Evolutionary conservation across 2,329 filamentous ascomycete species (phyloP), one percentile per base, ranked within the genome.

Genomic region (Whalleya microplaca): DNA sequence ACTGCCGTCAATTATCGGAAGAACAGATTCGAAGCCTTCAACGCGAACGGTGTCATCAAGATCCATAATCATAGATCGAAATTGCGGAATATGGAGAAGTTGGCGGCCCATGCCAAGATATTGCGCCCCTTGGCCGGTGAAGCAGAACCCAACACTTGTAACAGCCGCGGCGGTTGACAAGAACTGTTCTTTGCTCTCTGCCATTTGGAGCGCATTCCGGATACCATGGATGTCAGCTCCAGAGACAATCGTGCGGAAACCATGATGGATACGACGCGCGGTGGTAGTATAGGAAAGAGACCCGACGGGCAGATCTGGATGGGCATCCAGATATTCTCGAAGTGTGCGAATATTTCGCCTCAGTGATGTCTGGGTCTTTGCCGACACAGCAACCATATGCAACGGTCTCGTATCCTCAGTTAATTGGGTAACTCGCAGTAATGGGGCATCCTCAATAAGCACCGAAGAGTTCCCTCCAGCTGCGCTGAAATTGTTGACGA

Each of bases 11-110:
- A 79, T 73, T 21, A 79, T 66, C 1, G 80, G 78, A 62, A 82
- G 75, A 66, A 85, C 77, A 23, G 71, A 77, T 1, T 86, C 85
- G 67, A 80, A 76, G 10, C 75, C 75, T 21, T 79, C 75, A n/a
- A 73, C 68, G 55, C 69, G 69, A 12, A 73, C 71, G 20, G 86
- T 73, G 27, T 73, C 73, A 55, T 81, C 76, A 43, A 89, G 81
- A 55, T 85, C 77, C 32, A 83, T 77, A 41, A 82, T 77, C 41
- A 77, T 76, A 18, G 56, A 57, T 32, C 66, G 68, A 59, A 73
- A 74, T 14, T 63, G 43, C 0, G 66, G 58, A n/a, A 56, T 58
- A 2, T 63, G 50, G 16, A 56, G 64, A 2, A 69, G 48, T 43
- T 58, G 47, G 12, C 32, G 43, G 0, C 53, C 66, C 61, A 67